phyloP scores from a whole-genome alignment of 2,329 filamentous ascomycete species.

The Basipetospora chlamydospora region DNA sequence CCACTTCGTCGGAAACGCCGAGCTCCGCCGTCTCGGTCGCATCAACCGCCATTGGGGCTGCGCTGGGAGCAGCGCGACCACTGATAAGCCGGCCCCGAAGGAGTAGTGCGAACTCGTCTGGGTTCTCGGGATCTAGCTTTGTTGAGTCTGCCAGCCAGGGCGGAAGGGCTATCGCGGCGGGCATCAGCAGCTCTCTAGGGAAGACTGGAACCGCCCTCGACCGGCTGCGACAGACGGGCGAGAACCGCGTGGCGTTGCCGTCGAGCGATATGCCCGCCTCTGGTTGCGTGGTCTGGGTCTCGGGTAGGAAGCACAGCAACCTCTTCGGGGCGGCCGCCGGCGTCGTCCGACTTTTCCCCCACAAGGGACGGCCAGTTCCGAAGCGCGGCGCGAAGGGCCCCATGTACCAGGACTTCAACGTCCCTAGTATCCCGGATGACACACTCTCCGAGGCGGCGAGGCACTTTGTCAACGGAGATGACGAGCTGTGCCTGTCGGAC shows the following conservation, averaged over 20 bases:
- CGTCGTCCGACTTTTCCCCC: constrained; percentile 49
- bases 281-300: constrained; percentile 51
- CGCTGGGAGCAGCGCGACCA: constrained; percentile 52
- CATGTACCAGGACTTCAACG: constrained; percentile 51
- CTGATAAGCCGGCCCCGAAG: constrained; percentile 41
- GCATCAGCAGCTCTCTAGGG: constrained; percentile 59
- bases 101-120: constrained; percentile 24
- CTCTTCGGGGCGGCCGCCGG: constrained; percentile 54
- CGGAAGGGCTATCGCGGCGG: constrained; percentile 56
- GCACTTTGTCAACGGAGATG: constrained; percentile 32
- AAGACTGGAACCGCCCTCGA: constrained; percentile 57
- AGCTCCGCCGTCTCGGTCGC: constrained; percentile 51
- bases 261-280: constrained; percentile 36
- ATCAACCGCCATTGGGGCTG: constrained; percentile 54
- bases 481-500: constrained; percentile 37
- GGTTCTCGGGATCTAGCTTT: constrained; percentile 7
- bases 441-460: constrained; percentile 40
- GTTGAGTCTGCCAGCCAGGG: constrained; percentile 50
- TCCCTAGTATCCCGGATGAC: constrained; percentile 48
- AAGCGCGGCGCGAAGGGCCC: constrained; percentile 37
- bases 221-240: constrained; percentile 58
- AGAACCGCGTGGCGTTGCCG: constrained; percentile 60
- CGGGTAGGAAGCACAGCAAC: constrained; percentile 43
- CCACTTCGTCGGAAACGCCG: constrained; percentile 30
- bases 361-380: too few species aligned